phyloP scores from a whole-genome alignment of 2,329 filamentous ascomycete genomes.

The Neophaeococcomyces mojaviensis region DNA sequence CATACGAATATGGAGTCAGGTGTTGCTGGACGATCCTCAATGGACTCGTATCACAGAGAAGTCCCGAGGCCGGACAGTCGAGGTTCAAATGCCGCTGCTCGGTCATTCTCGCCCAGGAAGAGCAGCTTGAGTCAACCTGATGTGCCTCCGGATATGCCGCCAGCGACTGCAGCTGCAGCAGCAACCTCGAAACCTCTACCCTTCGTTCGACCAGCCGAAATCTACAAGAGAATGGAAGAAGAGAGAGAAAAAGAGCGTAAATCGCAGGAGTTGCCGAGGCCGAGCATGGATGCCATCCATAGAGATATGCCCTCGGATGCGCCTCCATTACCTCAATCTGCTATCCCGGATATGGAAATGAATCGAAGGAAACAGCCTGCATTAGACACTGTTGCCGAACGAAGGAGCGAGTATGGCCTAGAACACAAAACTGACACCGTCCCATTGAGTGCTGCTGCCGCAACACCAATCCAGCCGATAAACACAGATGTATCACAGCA shows the following conservation, averaged over 20 bases:
- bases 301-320: background rate
- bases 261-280: constrained; percentile 51
- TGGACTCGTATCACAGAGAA: constrained; percentile 14
- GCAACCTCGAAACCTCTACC: constrained; percentile 48
- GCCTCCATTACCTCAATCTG: background rate
- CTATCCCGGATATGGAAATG: constrained; percentile 29
- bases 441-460: background rate
- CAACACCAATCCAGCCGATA: constrained; percentile 15
- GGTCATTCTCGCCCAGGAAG: constrained; percentile 52
- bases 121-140: constrained; percentile 50
- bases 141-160: background rate
- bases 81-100: constrained; percentile 16
- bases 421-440: constrained; percentile 29
- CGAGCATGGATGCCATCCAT: constrained; percentile 47
- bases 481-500: constrained; percentile 24
- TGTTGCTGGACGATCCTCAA: constrained; percentile 24
- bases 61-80: constrained; percentile 21
- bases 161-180: background rate
- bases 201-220: constrained; percentile 67
- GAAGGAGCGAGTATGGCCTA: constrained; percentile 53
- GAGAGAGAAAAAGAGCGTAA: constrained; percentile 52
- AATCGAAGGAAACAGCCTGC: constrained; percentile 34
- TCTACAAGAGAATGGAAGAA: constrained; percentile 65
- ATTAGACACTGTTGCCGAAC: constrained; percentile 50
- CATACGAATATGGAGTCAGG: background rate